Evolutionary conservation across 2,329 filamentous ascomycete species (phyloP).

Genomic region (Mycosphaerella sp.): DNA sequence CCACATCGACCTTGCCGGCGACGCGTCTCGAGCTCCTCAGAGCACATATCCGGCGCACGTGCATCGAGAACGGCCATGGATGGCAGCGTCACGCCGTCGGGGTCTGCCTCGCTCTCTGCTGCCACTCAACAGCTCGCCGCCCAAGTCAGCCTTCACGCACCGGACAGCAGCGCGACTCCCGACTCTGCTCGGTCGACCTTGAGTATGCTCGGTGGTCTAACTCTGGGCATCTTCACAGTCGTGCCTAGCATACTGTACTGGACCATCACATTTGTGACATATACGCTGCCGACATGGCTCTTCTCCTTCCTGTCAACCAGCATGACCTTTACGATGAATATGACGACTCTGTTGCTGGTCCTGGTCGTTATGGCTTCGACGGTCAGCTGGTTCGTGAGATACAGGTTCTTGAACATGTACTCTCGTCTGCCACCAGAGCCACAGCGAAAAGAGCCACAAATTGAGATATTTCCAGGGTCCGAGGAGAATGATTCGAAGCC

Average conservation of each 20-base stretch:
- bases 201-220: conserved; percentile 32
- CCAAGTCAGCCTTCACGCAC: conserved; percentile 1
- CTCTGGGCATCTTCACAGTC: conserved; percentile 35
- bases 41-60: conserved; percentile 5
- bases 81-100: conserved; percentile 1
- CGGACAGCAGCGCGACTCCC: conserved; percentile 13
- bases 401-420: conserved; percentile 96
- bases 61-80: conserved; percentile 4
- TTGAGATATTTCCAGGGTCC: conserved; percentile 90
- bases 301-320: conserved; percentile 88
- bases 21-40: conserved; percentile 5
- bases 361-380: conserved; percentile 70
- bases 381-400: conserved; percentile 87
- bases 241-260: conserved; percentile 63
- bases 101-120: conserved; percentile 2
- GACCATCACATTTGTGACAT: conserved; percentile 75
- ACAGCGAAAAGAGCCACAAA: conserved; percentile 88
- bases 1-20: conserved; percentile 5
- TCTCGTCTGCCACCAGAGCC: conserved; percentile 87
- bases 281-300: conserved; percentile 81
- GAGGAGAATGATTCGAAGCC: conserved; percentile 86
- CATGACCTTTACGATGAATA: conserved; percentile 97
- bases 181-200: conserved; percentile 20
- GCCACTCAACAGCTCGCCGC: conserved; percentile 8
- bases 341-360: conserved; percentile 87